phyloP scores from a whole-genome alignment of 306 rosid species.

The Lablab purpureus region DNA sequence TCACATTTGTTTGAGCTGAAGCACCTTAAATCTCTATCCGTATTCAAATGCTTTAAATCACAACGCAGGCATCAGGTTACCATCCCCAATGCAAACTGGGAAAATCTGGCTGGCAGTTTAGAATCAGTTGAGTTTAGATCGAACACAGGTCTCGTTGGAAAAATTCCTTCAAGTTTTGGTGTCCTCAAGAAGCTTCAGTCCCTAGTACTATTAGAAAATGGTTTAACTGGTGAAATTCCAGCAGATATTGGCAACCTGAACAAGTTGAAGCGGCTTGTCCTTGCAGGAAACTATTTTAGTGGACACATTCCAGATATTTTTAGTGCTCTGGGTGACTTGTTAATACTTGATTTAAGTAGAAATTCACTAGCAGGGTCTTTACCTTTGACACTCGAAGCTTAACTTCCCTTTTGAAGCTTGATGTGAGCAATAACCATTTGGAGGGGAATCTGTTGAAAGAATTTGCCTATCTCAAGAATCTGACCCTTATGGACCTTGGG shows the following conservation, averaged over 20 bases:
- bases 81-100: constrained; percentile 68
- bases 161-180: constrained; percentile 64
- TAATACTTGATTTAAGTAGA: constrained; percentile 80
- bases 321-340: constrained; percentile 51
- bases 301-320: constrained; percentile 68
- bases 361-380: constrained; percentile 69
- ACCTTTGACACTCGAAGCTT: constrained; percentile 62
- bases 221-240: constrained; percentile 68
- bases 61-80: constrained; percentile 47
- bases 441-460: constrained; percentile 60
- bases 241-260: constrained; percentile 60
- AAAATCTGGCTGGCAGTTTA: constrained; percentile 64
- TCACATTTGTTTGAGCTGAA: constrained; percentile 68
- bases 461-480: constrained; percentile 52
- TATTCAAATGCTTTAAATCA: constrained; percentile 77
- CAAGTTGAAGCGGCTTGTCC: constrained; percentile 67
- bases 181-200: constrained; percentile 75
- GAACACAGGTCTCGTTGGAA: constrained; percentile 69
- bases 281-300: constrained; percentile 59
- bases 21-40: constrained; percentile 68
- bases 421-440: constrained; percentile 68
- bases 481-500: constrained; percentile 85
- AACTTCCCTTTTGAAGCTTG: constrained; percentile 78
- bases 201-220: constrained; percentile 65
- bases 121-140: constrained; percentile 81